These are phyloP conservation scores for Podila epicladia DNA, from an alignment of 192 early-diverging fungal species.

Conservation along the genomic window DNA sequence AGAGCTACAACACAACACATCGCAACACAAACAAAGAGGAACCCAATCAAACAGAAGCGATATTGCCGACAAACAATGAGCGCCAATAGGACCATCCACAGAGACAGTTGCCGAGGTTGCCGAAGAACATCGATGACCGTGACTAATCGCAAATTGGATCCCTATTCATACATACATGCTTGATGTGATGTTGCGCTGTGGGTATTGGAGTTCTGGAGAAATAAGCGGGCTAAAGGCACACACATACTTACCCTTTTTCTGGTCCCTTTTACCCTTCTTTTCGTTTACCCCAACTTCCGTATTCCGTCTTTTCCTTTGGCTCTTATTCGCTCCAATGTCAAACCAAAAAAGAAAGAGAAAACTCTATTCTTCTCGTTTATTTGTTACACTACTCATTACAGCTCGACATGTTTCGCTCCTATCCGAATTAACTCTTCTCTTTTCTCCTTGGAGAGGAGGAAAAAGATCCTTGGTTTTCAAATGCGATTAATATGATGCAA, in stretches of 20 bases:
- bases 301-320: background rate
- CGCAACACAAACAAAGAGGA: too few relatives aligned
- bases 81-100: too few relatives aligned
- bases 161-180: too few relatives aligned
- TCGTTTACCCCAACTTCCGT: background rate
- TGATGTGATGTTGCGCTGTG: background rate
- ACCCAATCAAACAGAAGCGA: too few relatives aligned
- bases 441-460: background rate
- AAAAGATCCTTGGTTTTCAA: background rate
- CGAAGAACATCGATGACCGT: too few relatives aligned
- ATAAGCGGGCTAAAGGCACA: background rate
- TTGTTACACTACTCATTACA: background rate
- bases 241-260: background rate
- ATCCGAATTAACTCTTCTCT: background rate
- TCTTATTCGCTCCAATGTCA: background rate
- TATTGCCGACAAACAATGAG: too few relatives aligned
- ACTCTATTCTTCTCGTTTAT: background rate
- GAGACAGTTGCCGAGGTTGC: too few relatives aligned
- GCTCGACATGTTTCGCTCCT: conserved; percentile 1
- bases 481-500: too few relatives aligned
- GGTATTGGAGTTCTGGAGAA: conserved; percentile 5
- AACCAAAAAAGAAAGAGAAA: background rate
- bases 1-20: too few relatives aligned
- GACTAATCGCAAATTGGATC: too few relatives aligned
- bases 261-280: background rate